These are phyloP conservation scores for Solanum aculeatissimum DNA, from an alignment of 305 asterid species.

Conservation along the genomic window DNA sequence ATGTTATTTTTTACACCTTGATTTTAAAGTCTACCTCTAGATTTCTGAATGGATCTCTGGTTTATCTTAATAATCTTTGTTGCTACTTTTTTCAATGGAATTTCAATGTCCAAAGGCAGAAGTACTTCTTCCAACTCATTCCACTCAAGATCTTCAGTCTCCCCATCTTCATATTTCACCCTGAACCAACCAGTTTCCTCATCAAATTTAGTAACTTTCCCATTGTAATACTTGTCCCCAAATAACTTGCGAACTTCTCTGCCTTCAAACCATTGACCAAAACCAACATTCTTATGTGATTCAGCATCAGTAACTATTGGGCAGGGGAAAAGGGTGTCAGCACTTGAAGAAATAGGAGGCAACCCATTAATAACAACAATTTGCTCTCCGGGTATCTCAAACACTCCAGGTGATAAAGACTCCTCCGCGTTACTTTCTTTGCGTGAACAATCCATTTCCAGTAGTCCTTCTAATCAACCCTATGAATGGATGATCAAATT, in stretches of 20 bases:
- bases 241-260: conserved; percentile 40
- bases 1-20: neutral
- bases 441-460: conserved; percentile 17
- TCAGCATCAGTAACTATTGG: conserved; percentile 3
- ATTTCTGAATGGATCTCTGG: conserved; percentile 20
- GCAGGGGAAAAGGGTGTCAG: conserved; percentile 3
- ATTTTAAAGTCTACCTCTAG: conserved; percentile 2
- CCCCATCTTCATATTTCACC: conserved; percentile 61
- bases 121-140: conserved; percentile 35
- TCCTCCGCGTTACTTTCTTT: conserved; percentile 11
- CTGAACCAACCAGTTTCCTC: conserved; percentile 43
- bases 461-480: neutral
- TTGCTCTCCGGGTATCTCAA: conserved; percentile 50
- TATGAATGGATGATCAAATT: neutral
- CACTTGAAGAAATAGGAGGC: conserved; percentile 27
- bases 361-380: conserved; percentile 44
- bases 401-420: conserved; percentile 12
- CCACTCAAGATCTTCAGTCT: conserved; percentile 59
- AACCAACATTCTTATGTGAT: conserved; percentile 9
- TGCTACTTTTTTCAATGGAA: conserved; percentile 42
- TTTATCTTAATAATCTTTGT: conserved; percentile 25
- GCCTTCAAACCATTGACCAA: conserved; percentile 57
- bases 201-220: conserved; percentile 36
- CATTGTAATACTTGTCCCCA: conserved; percentile 21
- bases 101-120: conserved; percentile 38